Evolutionary conservation across 2,329 filamentous ascomycete genomes (phyloP), one percentile per base, ranked within the genome.

Genomic region (Cadophora sp.): DNA sequence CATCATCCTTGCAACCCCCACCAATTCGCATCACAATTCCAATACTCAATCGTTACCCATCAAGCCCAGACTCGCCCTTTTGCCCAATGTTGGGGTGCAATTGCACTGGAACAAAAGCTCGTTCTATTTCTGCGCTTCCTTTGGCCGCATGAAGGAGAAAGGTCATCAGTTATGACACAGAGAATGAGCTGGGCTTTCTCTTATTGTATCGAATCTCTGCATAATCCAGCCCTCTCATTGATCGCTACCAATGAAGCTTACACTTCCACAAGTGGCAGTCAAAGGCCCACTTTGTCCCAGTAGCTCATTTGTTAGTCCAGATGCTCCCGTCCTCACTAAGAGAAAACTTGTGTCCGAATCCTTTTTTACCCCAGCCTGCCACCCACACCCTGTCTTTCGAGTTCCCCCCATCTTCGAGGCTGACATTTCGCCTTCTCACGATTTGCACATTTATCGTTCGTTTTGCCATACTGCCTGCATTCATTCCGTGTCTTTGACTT

Each of bases 341-440:
- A 24, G 31, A 40, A 37, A 40, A 59, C n/a, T 58, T 24, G 31
- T 9, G 55, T n/a, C 55, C 29, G 55, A n/a, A 59, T 14, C n/a
- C 37, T 59, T 37, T 19, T 4, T 16, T 26, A 59, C n/a, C 12
- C 31, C n/a, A 40, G 31, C 12, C 11, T 40, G 31, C 31, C 40
- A 16, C n/a, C 22, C 4, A 12, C 31, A 27, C 22, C n/a, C 22
- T 22, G 37, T 22, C 37, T 19, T 37, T 26, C 27, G 16, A 34
- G 55, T 6, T 55, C 55, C 29, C 56, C 56, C 56, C 56, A 59
- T 59, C 56, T 59, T 43, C 56, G 31, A 59, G 56, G 56, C 56
- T 59, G 56, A 59, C 56, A 59, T 43, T 40, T 40, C 31, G 22
- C 34, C 56, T 40, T 59, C 31, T 59, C 34, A 26, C 34, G 11